Base-by-base conservation (phyloP, 2,329 filamentous ascomycete genomes). In the Fusarium nisikadoi region DNA sequence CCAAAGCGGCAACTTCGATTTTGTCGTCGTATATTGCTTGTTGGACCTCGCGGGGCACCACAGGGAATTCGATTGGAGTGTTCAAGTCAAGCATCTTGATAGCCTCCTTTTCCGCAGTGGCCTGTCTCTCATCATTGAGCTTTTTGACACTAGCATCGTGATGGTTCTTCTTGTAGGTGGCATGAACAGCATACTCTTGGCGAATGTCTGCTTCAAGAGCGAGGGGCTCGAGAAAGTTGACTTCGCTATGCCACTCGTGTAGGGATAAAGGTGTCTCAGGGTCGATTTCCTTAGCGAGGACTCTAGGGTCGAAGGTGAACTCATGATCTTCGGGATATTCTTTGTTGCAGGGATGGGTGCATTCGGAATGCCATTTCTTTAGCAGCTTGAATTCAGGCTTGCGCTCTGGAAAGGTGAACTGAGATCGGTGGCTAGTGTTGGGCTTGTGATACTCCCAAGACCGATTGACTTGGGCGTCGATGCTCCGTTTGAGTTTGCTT, bases 331-430 rank as follows among this genome's bases (percentile, higher is more conserved):
- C 36, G 3, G 68, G 66, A 29, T 68, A 75, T 5, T 54, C 41
- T 9, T 70, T 53, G 36, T 68, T 66, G 19, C 57, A 47, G 38
- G 62, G 64, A 23, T 72, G 57, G 19, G 69, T 67, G 13, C 35
- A 75, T 29, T 61, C 35, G 5, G 57, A 23, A 14, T 55, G 36
- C 38, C 59, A 76, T 6, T 42, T 25, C 8, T 54, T 16, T 12
- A 41, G 43, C 14, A 52, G 49, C 14, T 67, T 25, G n/a, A 49
- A 33, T 45, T 59, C 53, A n/a, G 65, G 56, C 13, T 62, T 58
- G 29, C 52, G n/a, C 20, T 61, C 59, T 35, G 42, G 53, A 2
- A 57, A 29, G 2, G 33, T 23, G 27, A 73, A 73, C 14, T 75
- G 53, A 17, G 41, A 20, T 29, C 36, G 46, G n/a, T 59, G 43